A percentile compares a stretch with the other conserved stretches of the same genome.
Evolutionary conservation across 179 eudicot species (phyloP).

Genomic region (Actinidia chinensis): DNA sequence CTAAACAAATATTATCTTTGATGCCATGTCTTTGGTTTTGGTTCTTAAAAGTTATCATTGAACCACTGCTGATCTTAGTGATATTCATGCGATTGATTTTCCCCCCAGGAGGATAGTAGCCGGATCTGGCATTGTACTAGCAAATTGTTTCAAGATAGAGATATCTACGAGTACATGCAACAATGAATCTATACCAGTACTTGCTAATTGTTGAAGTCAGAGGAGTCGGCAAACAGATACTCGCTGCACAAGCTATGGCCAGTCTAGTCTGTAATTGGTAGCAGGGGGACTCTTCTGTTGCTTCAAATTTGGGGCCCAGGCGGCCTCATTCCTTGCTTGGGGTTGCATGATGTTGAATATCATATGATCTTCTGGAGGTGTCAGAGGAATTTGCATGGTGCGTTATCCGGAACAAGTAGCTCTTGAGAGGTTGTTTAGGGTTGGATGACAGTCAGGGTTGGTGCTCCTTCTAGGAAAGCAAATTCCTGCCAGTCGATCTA

Average conservation of each 20-base stretch:
- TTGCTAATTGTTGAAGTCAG: conserved; percentile 83
- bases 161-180: conserved; percentile 77
- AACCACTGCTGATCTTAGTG: conserved; percentile 10
- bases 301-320: conserved; percentile 94
- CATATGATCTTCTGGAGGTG: conserved; percentile 71
- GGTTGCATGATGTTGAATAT: conserved; percentile 85
- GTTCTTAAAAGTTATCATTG: too few species aligned
- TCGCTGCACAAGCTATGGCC: conserved; percentile 93
- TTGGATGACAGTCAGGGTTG: conserved; percentile 91
- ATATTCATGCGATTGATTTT: conserved; percentile 48
- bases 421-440: conserved; percentile 92
- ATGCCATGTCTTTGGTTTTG: too few species aligned
- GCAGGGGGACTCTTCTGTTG: conserved; percentile 93
- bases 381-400: conserved; percentile 77
- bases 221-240: conserved; percentile 77
- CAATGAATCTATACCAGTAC: conserved; percentile 82
- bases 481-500: conserved; percentile 88
- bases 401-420: conserved; percentile 92
- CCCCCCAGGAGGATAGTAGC: conserved; percentile 73
- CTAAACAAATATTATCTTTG: neutral
- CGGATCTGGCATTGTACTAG: conserved; percentile 84
- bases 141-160: conserved; percentile 91
- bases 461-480: conserved; percentile 94
- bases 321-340: conserved; percentile 91
- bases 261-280: conserved; percentile 94